These are phyloP conservation scores for Plasmodium knowlesi DNA, from an alignment of 169 alveolate genomes.

Conservation along the genomic window DNA sequence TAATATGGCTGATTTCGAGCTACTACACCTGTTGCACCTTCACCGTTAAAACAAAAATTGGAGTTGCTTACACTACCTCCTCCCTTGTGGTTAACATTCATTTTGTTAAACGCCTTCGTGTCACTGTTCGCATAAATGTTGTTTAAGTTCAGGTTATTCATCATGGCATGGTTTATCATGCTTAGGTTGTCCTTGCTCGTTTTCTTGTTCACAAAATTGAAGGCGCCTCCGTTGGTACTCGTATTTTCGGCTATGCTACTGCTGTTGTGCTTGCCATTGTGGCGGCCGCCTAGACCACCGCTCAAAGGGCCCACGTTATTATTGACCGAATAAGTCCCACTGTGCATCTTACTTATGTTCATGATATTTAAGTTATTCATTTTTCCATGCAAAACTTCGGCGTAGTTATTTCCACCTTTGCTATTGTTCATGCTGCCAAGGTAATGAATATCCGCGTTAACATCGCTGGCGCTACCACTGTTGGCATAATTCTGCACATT, in stretches of 20 bases:
- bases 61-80: slow-evolving; percentile 13
- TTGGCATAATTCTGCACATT: not conserved
- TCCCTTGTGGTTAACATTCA: slow-evolving; percentile 26
- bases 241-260: not conserved
- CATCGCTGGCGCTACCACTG: not conserved
- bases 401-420: slow-evolving; percentile 1
- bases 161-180: slow-evolving; percentile 13
- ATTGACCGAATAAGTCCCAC: not conserved
- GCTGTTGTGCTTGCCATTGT: not conserved
- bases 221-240: not conserved
- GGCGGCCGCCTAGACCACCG: not conserved
- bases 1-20: slow-evolving; percentile 22
- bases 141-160: slow-evolving; percentile 21
- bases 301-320: not conserved
- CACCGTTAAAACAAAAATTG: slow-evolving; percentile 10
- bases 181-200: slow-evolving; percentile 17
- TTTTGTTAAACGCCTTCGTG: slow-evolving; percentile 16
- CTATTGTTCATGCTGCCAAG: not conserved
- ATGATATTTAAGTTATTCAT: slow-evolving; percentile 1
- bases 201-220: slow-evolving; percentile 17
- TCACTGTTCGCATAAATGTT: slow-evolving; percentile 22
- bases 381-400: slow-evolving; percentile 7
- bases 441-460: not conserved
- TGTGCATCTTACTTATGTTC: not conserved
- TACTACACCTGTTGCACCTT: not conserved